Evolutionary conservation across 192 early-diverging fungal genomes (phyloP).

Genomic region (Coemansia sp.): DNA sequence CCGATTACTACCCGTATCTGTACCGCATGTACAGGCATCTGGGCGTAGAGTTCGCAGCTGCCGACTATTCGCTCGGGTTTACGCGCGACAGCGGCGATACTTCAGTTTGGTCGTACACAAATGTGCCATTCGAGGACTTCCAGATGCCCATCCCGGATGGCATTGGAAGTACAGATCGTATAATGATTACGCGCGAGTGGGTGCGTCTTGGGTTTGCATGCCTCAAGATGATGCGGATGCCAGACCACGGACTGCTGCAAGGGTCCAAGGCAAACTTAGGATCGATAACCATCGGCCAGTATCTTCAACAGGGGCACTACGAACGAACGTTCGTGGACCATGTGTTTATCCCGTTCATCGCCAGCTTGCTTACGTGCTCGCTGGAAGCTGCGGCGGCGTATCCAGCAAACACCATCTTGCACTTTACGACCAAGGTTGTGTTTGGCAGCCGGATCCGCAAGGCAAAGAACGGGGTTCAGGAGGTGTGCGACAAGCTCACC

Average conservation of each 20-base stretch:
- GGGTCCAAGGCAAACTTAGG: slow-evolving; percentile 11
- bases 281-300: slow-evolving; percentile 26
- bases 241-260: slow-evolving; percentile 1
- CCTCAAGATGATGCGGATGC: slow-evolving; percentile 15
- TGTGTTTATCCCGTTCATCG: slow-evolving; percentile 47
- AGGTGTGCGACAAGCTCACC: slow-evolving; percentile 36
- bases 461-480: slow-evolving; percentile 36
- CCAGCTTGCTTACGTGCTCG: slow-evolving; percentile 47
- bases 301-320: slow-evolving; percentile 24
- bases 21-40: slow-evolving; percentile 39
- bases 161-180: slow-evolving; percentile 1
- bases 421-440: slow-evolving; percentile 32
- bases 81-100: slow-evolving; percentile 9
- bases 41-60: slow-evolving; percentile 27
- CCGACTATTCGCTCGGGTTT: slow-evolving; percentile 51
- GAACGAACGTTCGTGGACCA: slow-evolving; percentile 12
- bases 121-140: slow-evolving; percentile 21
- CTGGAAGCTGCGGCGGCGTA: slow-evolving; percentile 30
- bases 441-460: slow-evolving; percentile 40
- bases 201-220: slow-evolving; percentile 26
- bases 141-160: slow-evolving; percentile 34
- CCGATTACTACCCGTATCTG: slow-evolving; percentile 52
- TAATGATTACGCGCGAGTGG: slow-evolving; percentile 38
- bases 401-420: slow-evolving; percentile 42
- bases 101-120: slow-evolving; percentile 49